These are phyloP conservation scores for Thinopyrum elongatum DNA, from an alignment of 176 grass and related monocot species.

Conservation along the genomic window DNA sequence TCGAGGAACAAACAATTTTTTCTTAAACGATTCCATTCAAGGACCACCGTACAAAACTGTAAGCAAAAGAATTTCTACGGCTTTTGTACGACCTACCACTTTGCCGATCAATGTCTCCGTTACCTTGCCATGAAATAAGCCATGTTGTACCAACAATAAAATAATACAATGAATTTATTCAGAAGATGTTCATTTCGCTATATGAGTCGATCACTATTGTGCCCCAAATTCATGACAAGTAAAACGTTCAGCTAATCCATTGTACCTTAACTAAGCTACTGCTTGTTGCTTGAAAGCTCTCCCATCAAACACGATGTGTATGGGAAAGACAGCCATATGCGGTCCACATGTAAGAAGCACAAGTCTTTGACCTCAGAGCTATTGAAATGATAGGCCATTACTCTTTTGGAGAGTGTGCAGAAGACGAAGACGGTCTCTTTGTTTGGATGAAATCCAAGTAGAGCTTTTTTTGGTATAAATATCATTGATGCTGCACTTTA, in stretches of 20 bases:
- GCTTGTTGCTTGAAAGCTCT: too few species aligned
- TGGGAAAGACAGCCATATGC: not conserved
- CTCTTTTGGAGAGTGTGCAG: accelerated
- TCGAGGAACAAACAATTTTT: too few species aligned
- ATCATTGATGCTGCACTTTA: not conserved
- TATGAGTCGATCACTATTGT: not conserved
- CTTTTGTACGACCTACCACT: too few species aligned
- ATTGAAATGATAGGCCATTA: not conserved
- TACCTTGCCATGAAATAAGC: too few species aligned
- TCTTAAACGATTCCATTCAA: too few species aligned
- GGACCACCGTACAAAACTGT: too few species aligned
- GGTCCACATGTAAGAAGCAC: accelerated
- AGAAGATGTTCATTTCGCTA: not conserved
- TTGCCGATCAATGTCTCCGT: too few species aligned
- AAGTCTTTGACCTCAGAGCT: not conserved
- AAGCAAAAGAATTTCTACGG: too few species aligned
- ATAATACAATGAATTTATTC: not conserved
- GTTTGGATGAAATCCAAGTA: not conserved
- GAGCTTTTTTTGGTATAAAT: too few species aligned
- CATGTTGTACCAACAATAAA: too few species aligned
- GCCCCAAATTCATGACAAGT: not conserved
- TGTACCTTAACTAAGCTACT: not conserved
- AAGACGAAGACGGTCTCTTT: not conserved
- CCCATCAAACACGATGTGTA: not conserved
- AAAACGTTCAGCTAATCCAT: not conserved